These are phyloP conservation scores for Fusarium tjaetaba DNA, from an alignment of 2,329 filamentous ascomycete genomes.

Conservation along the genomic window DNA sequence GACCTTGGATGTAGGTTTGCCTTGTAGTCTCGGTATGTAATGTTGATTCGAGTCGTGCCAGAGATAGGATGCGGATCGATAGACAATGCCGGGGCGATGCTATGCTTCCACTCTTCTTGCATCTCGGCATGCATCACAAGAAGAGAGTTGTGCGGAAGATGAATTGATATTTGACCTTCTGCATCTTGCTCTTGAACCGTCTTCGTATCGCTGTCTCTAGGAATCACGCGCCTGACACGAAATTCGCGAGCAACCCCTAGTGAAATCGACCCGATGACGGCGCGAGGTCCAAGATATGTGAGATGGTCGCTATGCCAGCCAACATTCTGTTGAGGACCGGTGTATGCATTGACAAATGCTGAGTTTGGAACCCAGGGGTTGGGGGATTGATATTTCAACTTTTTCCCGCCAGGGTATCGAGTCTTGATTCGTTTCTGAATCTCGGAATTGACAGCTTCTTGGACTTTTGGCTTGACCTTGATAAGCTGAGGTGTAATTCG, in stretches of 20 bases:
- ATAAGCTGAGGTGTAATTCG: slow-evolving; percentile 79
- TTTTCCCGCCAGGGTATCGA: slow-evolving; percentile 74
- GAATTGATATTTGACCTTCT: slow-evolving; percentile 89
- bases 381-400: slow-evolving; percentile 81
- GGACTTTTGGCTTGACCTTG: slow-evolving; percentile 74
- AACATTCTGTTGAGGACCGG: slow-evolving; percentile 81
- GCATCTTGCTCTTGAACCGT: slow-evolving; percentile 64
- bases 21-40: slow-evolving; percentile 92
- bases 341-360: slow-evolving; percentile 94
- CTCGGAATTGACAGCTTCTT: slow-evolving; percentile 79
- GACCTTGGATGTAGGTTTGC: slow-evolving; percentile 77
- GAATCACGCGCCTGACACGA: slow-evolving; percentile 80
- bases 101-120: slow-evolving; percentile 97
- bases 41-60: slow-evolving; percentile 84
- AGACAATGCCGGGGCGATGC: slow-evolving; percentile 76
- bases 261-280: slow-evolving; percentile 89
- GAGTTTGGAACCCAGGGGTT: slow-evolving; percentile 84
- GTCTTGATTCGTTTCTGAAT: slow-evolving; percentile 76
- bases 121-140: slow-evolving; percentile 97
- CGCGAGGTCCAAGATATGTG: slow-evolving; percentile 89
- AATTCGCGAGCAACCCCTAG: slow-evolving; percentile 95
- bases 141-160: slow-evolving; percentile 93
- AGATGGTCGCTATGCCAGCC: slow-evolving; percentile 94
- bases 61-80: slow-evolving; percentile 88
- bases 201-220: slow-evolving; percentile 60